Evolutionary conservation across 2,329 filamentous ascomycete genomes (phyloP).

Genomic region (Fusarium metavorans): DNA sequence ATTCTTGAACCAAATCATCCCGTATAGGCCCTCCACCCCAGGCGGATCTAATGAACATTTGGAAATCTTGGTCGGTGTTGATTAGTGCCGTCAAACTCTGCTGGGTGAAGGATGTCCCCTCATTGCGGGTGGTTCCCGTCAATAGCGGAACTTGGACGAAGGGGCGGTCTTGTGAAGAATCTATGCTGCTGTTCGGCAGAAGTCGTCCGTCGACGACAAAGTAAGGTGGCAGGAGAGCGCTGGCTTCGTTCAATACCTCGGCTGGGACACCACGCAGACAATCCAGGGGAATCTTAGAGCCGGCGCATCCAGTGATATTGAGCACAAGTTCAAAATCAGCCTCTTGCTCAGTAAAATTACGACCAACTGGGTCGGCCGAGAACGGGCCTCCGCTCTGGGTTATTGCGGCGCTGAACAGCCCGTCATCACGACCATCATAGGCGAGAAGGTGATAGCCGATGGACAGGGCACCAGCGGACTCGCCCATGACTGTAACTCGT

Average conservation of each 20-base stretch:
- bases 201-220: conserved; percentile 31
- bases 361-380: neutral
- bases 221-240: conserved; percentile 39
- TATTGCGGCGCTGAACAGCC: conserved; percentile 62
- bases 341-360: neutral
- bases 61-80: too few relatives aligned
- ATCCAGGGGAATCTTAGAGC: neutral
- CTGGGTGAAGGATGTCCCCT: neutral
- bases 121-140: conserved; percentile 46
- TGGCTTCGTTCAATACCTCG: neutral
- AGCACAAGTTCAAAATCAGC: neutral
- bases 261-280: neutral
- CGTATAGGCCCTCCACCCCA: too few relatives aligned
- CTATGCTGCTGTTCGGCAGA: conserved; percentile 36
- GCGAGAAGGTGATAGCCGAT: conserved; percentile 60
- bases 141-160: conserved; percentile 49
- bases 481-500: conserved; percentile 35
- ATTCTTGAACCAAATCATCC: too few relatives aligned
- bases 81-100: too few relatives aligned
- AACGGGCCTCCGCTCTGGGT: conserved; percentile 57
- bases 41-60: too few relatives aligned
- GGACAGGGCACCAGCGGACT: conserved; percentile 60
- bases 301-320: neutral
- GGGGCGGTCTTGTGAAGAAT: conserved; percentile 24
- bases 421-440: conserved; percentile 58